These are phyloP conservation scores for Agaricus sinodeliciosus DNA, from an alignment of 768 basidiomycete species.

Conservation along the genomic window DNA sequence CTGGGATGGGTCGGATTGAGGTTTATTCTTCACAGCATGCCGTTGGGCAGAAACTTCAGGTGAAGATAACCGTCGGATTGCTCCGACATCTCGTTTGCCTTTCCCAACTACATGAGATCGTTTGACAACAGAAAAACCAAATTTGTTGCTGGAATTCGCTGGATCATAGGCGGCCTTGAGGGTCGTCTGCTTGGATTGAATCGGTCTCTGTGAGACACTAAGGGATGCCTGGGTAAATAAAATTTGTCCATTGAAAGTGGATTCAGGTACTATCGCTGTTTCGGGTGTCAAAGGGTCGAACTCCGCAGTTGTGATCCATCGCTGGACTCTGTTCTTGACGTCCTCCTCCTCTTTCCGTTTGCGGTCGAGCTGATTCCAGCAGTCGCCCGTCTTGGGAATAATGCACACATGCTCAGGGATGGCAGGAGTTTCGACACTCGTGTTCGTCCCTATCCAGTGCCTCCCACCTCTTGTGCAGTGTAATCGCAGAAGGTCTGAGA, in stretches of 20 bases:
- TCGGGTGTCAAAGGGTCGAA: slow-evolving; percentile 9
- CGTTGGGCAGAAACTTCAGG: neutral
- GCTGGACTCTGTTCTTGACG: slow-evolving; percentile 7
- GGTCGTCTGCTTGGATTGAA: neutral
- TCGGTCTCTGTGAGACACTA: neutral
- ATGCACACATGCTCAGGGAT: neutral
- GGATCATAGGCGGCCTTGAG: neutral
- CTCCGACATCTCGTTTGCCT: neutral
- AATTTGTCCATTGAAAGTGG: neutral
- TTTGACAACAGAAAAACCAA: slow-evolving; percentile 3
- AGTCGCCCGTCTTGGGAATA: slow-evolving; percentile 2
- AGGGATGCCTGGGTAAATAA: neutral
- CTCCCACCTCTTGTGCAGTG: slow-evolving; percentile 2
- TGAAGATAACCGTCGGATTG: neutral
- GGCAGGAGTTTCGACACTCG: neutral
- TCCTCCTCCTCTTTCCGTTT: slow-evolving; percentile 5
- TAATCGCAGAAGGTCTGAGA: slow-evolving; percentile 6
- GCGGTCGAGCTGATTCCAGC: slow-evolving; percentile 3
- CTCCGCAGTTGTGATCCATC: slow-evolving; percentile 7
- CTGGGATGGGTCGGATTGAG: no score
- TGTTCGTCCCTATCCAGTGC: slow-evolving; percentile 2
- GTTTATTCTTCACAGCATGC: no score
- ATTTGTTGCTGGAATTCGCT: neutral
- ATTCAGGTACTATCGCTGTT: neutral
- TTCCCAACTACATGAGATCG: neutral